A percentile compares a stretch with the other conserved stretches of the same genome.
Evolutionary conservation across 2,329 filamentous ascomycete species (phyloP).

Genomic region (Epichloe brachyelytri): DNA sequence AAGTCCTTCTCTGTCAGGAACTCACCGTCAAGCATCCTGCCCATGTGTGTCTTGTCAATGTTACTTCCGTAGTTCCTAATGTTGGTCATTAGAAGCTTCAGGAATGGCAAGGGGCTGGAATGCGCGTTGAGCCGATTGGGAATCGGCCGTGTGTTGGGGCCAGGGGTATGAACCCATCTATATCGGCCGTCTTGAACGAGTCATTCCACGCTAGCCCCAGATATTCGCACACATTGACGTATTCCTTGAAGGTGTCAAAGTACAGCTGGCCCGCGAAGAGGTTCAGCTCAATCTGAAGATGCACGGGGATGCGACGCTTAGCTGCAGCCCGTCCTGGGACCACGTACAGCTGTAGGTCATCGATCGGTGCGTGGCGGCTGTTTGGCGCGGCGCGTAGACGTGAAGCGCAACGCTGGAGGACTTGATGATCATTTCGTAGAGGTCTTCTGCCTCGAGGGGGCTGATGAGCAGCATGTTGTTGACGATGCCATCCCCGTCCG

Average conservation of each 20-base stretch:
- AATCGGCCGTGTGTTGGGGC: background rate
- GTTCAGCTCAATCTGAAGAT: constrained; percentile 38
- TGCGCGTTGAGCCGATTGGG: background rate
- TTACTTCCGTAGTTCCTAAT: constrained; percentile 23
- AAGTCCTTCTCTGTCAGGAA: constrained; percentile 13
- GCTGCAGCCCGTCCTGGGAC: too few relatives aligned
- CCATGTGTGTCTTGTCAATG: constrained; percentile 30
- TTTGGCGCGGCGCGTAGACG: too few relatives aligned
- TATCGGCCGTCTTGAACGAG: too few relatives aligned
- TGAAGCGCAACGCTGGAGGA: too few relatives aligned
- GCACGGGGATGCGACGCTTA: background rate
- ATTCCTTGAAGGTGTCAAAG: constrained; percentile 39
- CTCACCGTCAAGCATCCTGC: constrained; percentile 22
- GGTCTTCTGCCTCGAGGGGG: too few relatives aligned
- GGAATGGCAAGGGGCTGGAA: constrained; percentile 23
- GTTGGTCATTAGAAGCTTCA: constrained; percentile 22
- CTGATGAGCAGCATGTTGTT: too few relatives aligned
- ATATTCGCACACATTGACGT: constrained; percentile 35
- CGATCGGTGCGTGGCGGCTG: too few relatives aligned
- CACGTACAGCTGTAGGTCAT: too few relatives aligned
- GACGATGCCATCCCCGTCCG: too few relatives aligned
- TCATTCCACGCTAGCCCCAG: constrained; percentile 32
- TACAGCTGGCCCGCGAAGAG: constrained; percentile 59
- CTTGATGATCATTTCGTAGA: too few relatives aligned
- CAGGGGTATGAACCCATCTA: background rate